Conservation (phyloP, 176 grass and related monocot genomes). For the Oryza coarctata region DNA sequence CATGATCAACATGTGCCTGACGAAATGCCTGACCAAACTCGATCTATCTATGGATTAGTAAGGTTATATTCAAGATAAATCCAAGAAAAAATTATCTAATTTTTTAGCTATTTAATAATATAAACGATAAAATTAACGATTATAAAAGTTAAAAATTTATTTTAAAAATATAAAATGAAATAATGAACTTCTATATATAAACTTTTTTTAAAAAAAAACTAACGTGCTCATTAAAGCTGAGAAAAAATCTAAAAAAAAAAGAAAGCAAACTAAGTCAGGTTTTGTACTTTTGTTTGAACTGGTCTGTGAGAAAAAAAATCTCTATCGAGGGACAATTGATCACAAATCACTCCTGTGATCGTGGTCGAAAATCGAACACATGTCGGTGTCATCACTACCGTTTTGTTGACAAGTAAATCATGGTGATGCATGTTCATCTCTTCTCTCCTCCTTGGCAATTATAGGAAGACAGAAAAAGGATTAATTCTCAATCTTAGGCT, state of each 20-base stretch:
- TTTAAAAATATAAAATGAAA: no score
- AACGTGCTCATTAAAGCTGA: no score
- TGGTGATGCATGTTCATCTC: neutral
- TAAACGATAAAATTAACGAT: no score
- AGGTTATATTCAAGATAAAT: no score
- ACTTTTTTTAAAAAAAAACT: no score
- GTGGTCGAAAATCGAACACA: neutral
- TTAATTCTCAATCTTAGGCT: neutral
- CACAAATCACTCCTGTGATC: slow-evolving; percentile 12
- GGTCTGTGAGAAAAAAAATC: neutral
- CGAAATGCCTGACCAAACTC: neutral
- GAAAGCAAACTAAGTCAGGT: no score
- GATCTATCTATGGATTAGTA: no score
- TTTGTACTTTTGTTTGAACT: neutral
- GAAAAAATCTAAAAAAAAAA: no score
- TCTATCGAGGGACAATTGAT: neutral
- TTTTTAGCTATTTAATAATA: no score
- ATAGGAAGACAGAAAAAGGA: neutral
- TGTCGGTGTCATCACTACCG: neutral
- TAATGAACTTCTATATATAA: no score
- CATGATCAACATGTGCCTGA: neutral
- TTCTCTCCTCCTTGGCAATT: neutral
- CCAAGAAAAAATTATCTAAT: no score
- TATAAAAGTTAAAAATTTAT: no score
- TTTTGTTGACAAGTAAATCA: neutral